Base-by-base conservation (phyloP, 1,284 basidiomycete genomes). In the Papiliotrema laurentii region DNA sequence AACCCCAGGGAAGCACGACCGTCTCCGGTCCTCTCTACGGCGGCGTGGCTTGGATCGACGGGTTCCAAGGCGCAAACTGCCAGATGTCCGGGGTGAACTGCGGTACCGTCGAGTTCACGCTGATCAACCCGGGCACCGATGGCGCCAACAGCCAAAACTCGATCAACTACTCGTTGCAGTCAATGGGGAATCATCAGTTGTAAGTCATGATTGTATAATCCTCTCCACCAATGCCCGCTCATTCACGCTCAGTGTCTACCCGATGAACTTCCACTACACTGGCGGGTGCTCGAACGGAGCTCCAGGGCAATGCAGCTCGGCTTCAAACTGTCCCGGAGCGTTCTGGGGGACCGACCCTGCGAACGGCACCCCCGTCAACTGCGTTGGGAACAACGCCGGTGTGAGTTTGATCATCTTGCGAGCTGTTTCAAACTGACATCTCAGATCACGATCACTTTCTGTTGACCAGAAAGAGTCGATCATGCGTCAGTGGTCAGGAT, bases 31-130 rank as follows among this genome's bases (percentile, higher is more conserved):
- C 54, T 0, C 38, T 61, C 24, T 27, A 39, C 4, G 56, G 56
- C 18, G 59, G 56, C 34, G 54, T 58, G 2, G 59, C 59, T 7
- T 61, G 54, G 51, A 38, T 61, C 18, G 35, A 42, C 18, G 53
- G 51, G 1, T 58, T 39, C 45, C 25, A 31, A 14, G 53, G 50
- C 10, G 37, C 36, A 10, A 33, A 53, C 33, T 58, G 59, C 41
- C 31, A 34, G 31, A 24, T 36, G 28, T 51, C 49, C 7, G 59
- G 59, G 19, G 49, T 56, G 46, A 57, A 57, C 22, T 61, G 59
- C 34, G 59, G 53, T 19, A 51, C 51, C n/a, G 59, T 61, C 39
- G 59, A 61, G 40, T 61, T 61, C 47, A 56, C 50, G 13, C 42
- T 61, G 26, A 45, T 52, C 40, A 56, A 60, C 48, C 47, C 50